Percentiles rank a stretch among this genome's conserved stretches.
These are phyloP conservation scores for Coniosporium tulheliwenetii DNA, from an alignment of 2,329 filamentous ascomycete genomes.

Conservation along the genomic window DNA sequence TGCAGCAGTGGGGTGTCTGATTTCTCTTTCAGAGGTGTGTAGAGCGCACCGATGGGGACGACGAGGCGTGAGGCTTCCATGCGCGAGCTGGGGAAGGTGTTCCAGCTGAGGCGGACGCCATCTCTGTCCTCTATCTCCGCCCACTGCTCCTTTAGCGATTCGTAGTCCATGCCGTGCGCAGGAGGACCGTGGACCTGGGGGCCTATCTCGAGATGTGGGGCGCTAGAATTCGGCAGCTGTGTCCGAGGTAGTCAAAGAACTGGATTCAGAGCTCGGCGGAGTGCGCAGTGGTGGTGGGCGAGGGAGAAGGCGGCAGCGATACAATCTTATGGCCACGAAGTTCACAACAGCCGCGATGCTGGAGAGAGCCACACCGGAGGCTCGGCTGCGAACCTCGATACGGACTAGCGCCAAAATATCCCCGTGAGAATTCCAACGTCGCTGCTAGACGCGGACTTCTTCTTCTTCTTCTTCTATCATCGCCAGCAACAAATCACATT, in stretches of 20 bases:
- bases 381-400: not conserved
- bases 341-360: not conserved
- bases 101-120: slow-evolving; percentile 94
- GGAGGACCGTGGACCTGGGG: not conserved
- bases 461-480: slow-evolving; percentile 13
- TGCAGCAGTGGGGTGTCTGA: slow-evolving; percentile 75
- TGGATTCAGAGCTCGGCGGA: not conserved
- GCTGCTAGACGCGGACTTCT: slow-evolving; percentile 9
- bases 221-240: not conserved
- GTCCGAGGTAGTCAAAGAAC: not conserved
- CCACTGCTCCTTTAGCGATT: slow-evolving; percentile 89
- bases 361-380: not conserved
- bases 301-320: not conserved
- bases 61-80: slow-evolving; percentile 96
- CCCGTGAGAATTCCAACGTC: not conserved
- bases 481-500: slow-evolving; percentile 44
- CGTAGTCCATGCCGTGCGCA: slow-evolving; percentile 64
- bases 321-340: not conserved
- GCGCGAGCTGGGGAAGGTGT: slow-evolving; percentile 93
- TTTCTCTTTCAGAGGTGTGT: slow-evolving; percentile 93
- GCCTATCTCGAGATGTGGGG: not conserved
- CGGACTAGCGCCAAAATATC: not conserved
- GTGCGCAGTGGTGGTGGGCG: too few species aligned
- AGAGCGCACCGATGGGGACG: slow-evolving; percentile 88
- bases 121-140: slow-evolving; percentile 92